Conservation (phyloP, 73 alveolate species). For the Symbiodinium natans region DNA sequence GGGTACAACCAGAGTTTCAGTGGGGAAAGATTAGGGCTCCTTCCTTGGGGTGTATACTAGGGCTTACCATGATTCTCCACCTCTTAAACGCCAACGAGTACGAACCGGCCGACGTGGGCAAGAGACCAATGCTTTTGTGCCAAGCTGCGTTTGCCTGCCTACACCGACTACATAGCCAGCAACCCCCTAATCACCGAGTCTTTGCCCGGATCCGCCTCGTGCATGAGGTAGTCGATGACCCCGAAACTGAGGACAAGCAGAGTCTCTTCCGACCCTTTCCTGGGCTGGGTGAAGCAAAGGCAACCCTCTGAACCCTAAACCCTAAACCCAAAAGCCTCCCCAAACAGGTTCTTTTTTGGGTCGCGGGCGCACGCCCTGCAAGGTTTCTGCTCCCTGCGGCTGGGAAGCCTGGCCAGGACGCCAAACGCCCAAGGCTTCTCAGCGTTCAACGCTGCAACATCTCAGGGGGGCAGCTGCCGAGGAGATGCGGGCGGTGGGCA, state of each 20-base stretch:
- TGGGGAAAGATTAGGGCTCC: too few relatives aligned
- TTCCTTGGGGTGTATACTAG: too few relatives aligned
- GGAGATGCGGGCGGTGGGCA: too few relatives aligned
- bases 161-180: too few relatives aligned
- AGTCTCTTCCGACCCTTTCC: neutral
- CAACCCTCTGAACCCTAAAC: neutral
- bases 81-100: too few relatives aligned
- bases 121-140: too few relatives aligned
- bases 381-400: neutral
- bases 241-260: conserved; percentile 9
- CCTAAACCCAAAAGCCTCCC: neutral
- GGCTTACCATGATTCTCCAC: too few relatives aligned
- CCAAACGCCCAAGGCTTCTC: conserved; percentile 6
- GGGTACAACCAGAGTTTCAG: too few relatives aligned
- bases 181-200: too few relatives aligned
- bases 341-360: neutral
- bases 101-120: too few relatives aligned
- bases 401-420: neutral
- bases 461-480: neutral
- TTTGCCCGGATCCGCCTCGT: conserved; percentile 23
- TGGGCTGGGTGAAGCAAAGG: neutral
- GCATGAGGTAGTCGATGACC: conserved; percentile 60
- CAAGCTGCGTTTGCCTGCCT: too few relatives aligned
- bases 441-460: neutral
- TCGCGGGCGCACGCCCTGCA: neutral